These are phyloP conservation scores for Debaryomycetaceae sp. DNA, from an alignment of 1,139 yeast species.

Conservation along the genomic window DNA sequence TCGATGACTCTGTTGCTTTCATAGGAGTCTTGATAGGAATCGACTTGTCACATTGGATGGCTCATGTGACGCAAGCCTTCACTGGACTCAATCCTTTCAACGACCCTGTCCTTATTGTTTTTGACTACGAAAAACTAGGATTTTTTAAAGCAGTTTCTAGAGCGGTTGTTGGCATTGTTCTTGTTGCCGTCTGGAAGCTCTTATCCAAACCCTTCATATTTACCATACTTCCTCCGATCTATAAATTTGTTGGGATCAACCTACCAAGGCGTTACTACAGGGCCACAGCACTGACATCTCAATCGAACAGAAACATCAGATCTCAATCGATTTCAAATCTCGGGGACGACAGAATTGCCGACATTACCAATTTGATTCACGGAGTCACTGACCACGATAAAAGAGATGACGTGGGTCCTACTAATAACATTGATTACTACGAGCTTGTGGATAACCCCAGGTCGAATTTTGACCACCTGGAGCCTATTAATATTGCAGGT, in stretches of 20 bases:
- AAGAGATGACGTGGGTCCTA: slow-evolving; percentile 35
- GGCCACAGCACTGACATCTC: slow-evolving; percentile 37
- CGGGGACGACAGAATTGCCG: slow-evolving; percentile 31
- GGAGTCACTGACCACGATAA: slow-evolving; percentile 25
- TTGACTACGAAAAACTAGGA: slow-evolving; percentile 39
- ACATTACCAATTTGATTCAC: slow-evolving; percentile 31
- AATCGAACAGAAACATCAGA: slow-evolving; percentile 35
- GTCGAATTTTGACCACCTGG: slow-evolving; percentile 5
- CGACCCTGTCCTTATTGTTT: slow-evolving; percentile 40
- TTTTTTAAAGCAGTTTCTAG: slow-evolving; percentile 38
- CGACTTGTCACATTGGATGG: slow-evolving; percentile 53
- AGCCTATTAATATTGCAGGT: slow-evolving; percentile 22
- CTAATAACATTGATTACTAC: slow-evolving; percentile 40
- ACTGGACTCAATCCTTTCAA: slow-evolving; percentile 10
- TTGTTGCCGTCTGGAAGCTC: slow-evolving; percentile 69
- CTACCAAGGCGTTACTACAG: slow-evolving; percentile 40
- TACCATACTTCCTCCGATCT: slow-evolving; percentile 46
- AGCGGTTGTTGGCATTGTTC: slow-evolving; percentile 51
- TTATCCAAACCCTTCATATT: slow-evolving; percentile 61
- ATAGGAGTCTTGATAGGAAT: slow-evolving; percentile 83
- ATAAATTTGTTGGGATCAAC: slow-evolving; percentile 39
- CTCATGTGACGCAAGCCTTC: slow-evolving; percentile 22
- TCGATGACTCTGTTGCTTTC: slow-evolving; percentile 92
- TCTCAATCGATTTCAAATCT: slow-evolving; percentile 40
- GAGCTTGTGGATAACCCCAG: slow-evolving; percentile 37